Evolutionary conservation across 2,329 filamentous ascomycete genomes (phyloP).

Genomic region (Sodiomyces alkalinus): DNA sequence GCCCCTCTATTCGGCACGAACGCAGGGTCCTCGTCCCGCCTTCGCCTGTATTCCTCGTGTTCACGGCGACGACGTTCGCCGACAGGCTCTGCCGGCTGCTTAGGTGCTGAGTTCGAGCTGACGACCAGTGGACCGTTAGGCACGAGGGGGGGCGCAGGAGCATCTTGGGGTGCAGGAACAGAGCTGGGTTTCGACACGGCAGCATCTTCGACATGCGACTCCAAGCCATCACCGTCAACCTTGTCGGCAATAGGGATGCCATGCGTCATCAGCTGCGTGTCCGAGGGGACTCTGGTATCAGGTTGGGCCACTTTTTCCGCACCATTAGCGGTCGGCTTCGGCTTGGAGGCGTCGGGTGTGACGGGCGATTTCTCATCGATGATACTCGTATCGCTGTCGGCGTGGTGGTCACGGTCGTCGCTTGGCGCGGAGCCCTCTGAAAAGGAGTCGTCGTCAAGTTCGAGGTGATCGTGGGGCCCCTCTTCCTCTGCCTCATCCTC

Average conservation of each 20-base stretch:
- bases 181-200: conserved; percentile 19
- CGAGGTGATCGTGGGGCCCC: conserved; percentile 35
- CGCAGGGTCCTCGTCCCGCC: conserved; percentile 74
- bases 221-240: no score
- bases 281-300: conserved; percentile 22
- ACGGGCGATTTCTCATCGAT: conserved; percentile 41
- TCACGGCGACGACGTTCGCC: conserved; percentile 65
- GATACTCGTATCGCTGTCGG: conserved; percentile 51
- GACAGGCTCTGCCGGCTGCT: conserved; percentile 37
- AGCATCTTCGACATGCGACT: no score
- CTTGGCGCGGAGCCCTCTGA: conserved; percentile 48
- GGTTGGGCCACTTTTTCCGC: conserved; percentile 21
- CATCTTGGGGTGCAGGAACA: no score
- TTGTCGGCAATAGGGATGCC: conserved; percentile 31
- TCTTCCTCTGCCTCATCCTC: conserved; percentile 61
- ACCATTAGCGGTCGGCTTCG: conserved; percentile 21
- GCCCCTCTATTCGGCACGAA: conserved; percentile 89
- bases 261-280: conserved; percentile 45
- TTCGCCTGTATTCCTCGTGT: conserved; percentile 81
- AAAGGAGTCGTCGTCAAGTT: conserved; percentile 50
- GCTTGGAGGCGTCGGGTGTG: conserved; percentile 23
- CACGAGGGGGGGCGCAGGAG: no score
- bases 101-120: conserved; percentile 33
- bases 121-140: conserved; percentile 35
- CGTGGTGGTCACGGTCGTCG: conserved; percentile 43